These are phyloP conservation scores for Ogataea nitratoaversa DNA, from an alignment of 805 yeast species.

Conservation along the genomic window DNA sequence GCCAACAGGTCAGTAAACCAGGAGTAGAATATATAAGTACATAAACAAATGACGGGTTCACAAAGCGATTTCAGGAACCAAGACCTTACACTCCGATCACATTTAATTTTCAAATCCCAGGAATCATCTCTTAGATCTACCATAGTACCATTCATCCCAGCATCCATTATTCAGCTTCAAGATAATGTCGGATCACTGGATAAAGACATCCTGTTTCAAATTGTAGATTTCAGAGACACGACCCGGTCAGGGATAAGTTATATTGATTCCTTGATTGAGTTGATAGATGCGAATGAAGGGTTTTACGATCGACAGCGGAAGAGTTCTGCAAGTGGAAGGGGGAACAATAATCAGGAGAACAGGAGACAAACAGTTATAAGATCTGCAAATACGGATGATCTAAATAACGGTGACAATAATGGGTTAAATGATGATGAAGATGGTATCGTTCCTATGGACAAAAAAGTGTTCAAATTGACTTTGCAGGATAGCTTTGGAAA, in stretches of 20 bases:
- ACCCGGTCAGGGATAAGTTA: slow-evolving; percentile 47
- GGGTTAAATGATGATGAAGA: slow-evolving; percentile 4
- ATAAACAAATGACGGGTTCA: no score
- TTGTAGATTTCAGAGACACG: slow-evolving; percentile 52
- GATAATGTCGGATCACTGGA: slow-evolving; percentile 2
- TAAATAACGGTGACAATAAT: not conserved
- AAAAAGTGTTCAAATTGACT: slow-evolving; percentile 45
- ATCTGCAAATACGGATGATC: slow-evolving; percentile 45
- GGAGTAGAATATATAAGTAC: no score
- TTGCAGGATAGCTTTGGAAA: slow-evolving; percentile 52
- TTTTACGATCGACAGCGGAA: slow-evolving; percentile 51
- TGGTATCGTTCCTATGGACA: slow-evolving; percentile 1
- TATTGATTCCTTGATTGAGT: slow-evolving; percentile 49
- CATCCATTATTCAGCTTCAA: not conserved
- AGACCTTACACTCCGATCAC: slow-evolving; percentile 2
- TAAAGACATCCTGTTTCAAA: slow-evolving; percentile 42
- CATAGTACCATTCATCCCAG: slow-evolving; percentile 11
- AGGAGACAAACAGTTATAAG: slow-evolving; percentile 34
- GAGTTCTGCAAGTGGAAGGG: slow-evolving; percentile 1
- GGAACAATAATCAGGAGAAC: not conserved
- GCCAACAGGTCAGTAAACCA: no score
- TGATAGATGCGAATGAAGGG: slow-evolving; percentile 54
- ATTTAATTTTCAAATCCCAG: slow-evolving; percentile 6
- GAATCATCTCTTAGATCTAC: slow-evolving; percentile 4
- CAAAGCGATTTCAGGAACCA: slow-evolving; percentile 8